These are phyloP conservation scores for Aspergillus sojae DNA, from an alignment of 2,329 filamentous ascomycete species.

Conservation along the genomic window DNA sequence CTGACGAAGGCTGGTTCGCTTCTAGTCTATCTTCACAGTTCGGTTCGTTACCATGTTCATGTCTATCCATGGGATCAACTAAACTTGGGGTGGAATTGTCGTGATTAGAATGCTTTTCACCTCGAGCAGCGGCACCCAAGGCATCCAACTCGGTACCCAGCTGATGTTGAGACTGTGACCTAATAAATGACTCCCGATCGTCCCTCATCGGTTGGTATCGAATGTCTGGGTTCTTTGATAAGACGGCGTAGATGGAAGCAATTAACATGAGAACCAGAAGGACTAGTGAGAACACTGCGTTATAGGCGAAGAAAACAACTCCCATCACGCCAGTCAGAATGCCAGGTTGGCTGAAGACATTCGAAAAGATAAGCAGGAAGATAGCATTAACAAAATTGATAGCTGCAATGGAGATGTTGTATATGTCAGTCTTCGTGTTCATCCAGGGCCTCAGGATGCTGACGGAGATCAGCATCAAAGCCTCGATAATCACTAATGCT, in stretches of 20 bases:
- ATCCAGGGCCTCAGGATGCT: slow-evolving; percentile 88
- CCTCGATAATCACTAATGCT: slow-evolving; percentile 80
- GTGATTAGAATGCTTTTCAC: slow-evolving; percentile 67
- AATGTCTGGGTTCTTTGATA: slow-evolving; percentile 90
- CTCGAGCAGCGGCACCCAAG: slow-evolving; percentile 81
- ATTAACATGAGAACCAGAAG: slow-evolving; percentile 80
- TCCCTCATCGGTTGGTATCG: slow-evolving; percentile 95
- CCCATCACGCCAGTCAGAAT: slow-evolving; percentile 86
- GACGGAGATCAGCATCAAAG: slow-evolving; percentile 73
- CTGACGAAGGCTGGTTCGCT: slow-evolving; percentile 44
- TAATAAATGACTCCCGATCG: slow-evolving; percentile 94
- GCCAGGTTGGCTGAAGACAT: slow-evolving; percentile 78
- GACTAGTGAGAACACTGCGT: slow-evolving; percentile 79
- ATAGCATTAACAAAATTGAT: slow-evolving; percentile 90
- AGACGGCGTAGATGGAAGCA: slow-evolving; percentile 74
- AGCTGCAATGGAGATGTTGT: slow-evolving; percentile 88
- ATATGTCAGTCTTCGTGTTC: slow-evolving; percentile 96
- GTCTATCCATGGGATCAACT: slow-evolving; percentile 49
- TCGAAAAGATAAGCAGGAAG: slow-evolving; percentile 84
- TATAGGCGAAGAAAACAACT: slow-evolving; percentile 83
- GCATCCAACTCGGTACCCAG: slow-evolving; percentile 87
- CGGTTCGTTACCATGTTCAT: slow-evolving; percentile 46
- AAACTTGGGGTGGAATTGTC: slow-evolving; percentile 12
- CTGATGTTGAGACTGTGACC: slow-evolving; percentile 73
- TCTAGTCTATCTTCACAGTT: slow-evolving; percentile 20